Percentiles rank a stretch among this genome's conserved stretches.
These are phyloP conservation scores for Oxyria digyna DNA, from an alignment of 148 eudicot genomes.

Conservation along the genomic window DNA sequence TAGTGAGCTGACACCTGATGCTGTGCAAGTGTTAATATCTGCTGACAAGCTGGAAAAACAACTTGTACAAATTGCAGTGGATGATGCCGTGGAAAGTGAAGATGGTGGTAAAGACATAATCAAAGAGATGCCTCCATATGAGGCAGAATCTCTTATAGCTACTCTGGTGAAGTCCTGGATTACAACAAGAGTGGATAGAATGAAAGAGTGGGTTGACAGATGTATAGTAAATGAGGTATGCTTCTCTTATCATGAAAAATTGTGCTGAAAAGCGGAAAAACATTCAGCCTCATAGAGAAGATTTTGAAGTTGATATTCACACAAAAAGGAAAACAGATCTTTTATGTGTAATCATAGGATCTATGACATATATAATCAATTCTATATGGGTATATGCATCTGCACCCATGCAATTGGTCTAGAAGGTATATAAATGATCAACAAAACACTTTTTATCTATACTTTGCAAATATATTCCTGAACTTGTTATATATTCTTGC, in stretches of 20 bases:
- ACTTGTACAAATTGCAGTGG: slow-evolving; percentile 84
- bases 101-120: slow-evolving; percentile 89
- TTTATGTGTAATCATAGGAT: background rate
- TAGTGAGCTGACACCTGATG: slow-evolving; percentile 79
- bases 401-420: background rate
- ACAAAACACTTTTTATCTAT: background rate
- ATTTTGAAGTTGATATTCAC: too few species aligned
- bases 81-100: slow-evolving; percentile 87
- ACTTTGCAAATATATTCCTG: background rate
- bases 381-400: background rate
- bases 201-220: slow-evolving; percentile 68
- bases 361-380: background rate
- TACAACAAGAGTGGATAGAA: slow-evolving; percentile 63
- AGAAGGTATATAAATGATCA: background rate
- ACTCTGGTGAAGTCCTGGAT: slow-evolving; percentile 81
- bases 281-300: too few species aligned
- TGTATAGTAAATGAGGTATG: slow-evolving; percentile 80
- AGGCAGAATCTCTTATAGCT: slow-evolving; percentile 57
- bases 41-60: slow-evolving; percentile 88
- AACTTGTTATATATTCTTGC: background rate
- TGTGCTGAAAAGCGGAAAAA: too few species aligned
- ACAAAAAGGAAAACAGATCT: background rate
- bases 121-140: slow-evolving; percentile 88
- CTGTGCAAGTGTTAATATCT: slow-evolving; percentile 69
- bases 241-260: background rate